Base-by-base conservation (phyloP, 2,329 filamentous ascomycete genomes). In the Helminthosporium solani region DNA sequence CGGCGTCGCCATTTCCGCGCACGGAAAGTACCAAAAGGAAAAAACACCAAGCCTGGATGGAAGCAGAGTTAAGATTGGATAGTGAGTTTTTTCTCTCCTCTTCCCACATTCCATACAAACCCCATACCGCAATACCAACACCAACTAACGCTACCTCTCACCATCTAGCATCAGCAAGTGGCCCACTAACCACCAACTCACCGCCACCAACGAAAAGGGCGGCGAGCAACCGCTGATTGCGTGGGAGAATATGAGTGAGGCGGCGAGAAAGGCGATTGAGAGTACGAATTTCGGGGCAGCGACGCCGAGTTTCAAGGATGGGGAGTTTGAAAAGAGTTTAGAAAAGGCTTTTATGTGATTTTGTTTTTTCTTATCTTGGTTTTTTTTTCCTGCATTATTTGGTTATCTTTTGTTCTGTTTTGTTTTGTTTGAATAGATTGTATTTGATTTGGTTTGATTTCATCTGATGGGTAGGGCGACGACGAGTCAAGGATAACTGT, bases 1-100 rank as follows among this genome's bases (percentile, higher is more conserved):
- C 1, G 78, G 76, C 18, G 74, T 80, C 7, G 78, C 78, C 18
- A 77, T 78, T 2, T 78, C 74, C 2, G 77, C 75, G 0, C 78
- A 81, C 44, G 78, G 78, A 3, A 63, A 56, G 3, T 80, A 74
- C 66, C 63, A 75, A 28, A 76, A 75, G 44, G 66, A 21, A 60
- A 59, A 3, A 79, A 73, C 67, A 1, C 56, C 62, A 1, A 31
- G 50, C 2, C 65, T 80, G 14, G 64, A 65, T 15, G 75, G 73
- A 0, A 73, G 73, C 1, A 56, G 68, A 4, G 66, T 77, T 0
- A 57, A 76, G 56, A 78, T 80, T 44, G 67, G 71, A 5, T 81
- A 81, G 28, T 31, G 14, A 31, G 28, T 31, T 14, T 4, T 12
- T n/a, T 12, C 14, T n/a, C 12, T 12, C 14, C 14, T 7, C 14